Base-by-base conservation (phyloP, 1,284 basidiomycete species). In the Amylostereum areolatum region DNA sequence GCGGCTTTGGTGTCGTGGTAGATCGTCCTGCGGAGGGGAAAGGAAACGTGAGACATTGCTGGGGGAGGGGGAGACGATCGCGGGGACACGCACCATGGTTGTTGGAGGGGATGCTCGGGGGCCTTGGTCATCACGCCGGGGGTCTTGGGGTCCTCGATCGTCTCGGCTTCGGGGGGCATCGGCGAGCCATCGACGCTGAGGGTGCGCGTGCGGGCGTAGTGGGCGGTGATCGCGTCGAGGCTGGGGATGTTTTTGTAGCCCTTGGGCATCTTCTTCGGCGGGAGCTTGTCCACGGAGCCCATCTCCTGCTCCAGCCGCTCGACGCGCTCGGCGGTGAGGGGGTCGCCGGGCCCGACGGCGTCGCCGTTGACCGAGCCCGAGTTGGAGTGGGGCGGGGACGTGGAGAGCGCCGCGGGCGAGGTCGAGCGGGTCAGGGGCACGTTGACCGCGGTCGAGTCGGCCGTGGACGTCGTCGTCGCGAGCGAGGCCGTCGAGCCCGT, bases 181-280 rank as follows among this genome's bases (percentile, higher is more conserved):
- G 79, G 67, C 1, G 80, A 77, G 8, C 86, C 86, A 60, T 89
- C 86, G 54, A 89, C 70, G 60, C 82, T 85, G 52, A 89, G 66
- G 36, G 78, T 72, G 45, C 85, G 72, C 28, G 81, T 72, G 66
- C 85, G 84, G 36, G 80, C 81, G 51, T 89, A 69, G 31, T 85
- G 77, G 30, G 82, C 81, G 7, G 88, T 85, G 66, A 92, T 92
- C 27, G 84, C 85, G 59, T 89, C 87, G 40, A 92, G 75, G 56
- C 77, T 81, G 18, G 89, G 89, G 39, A 92, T 87, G 59, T 89
- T 89, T 79, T 88, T 91, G 69, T 90, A 92, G 27, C 89, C 89
- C 60, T 75, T 77, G 52, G 72, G 73, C 64, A 74, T 71, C 56
- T 73, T 63, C 50, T 57, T 56, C 46, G 59, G 44, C n/a, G 52